Conservation (phyloP, 352 stramenopile genomes). For the Phytophthora citrophthora region DNA sequence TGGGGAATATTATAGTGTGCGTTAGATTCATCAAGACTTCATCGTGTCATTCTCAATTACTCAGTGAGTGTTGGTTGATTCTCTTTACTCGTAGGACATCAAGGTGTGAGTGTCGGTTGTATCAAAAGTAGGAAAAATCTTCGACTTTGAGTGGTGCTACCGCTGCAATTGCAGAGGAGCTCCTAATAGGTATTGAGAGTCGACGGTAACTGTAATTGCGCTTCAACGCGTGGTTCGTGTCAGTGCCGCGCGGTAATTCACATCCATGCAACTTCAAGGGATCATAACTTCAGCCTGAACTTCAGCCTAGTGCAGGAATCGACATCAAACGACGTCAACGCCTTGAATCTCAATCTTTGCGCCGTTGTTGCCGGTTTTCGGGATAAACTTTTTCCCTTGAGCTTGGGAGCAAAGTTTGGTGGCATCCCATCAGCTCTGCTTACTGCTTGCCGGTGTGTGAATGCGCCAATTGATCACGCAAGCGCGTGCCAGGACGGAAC, state of each 20-base stretch:
- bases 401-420: neutral
- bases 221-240: constrained; percentile 2
- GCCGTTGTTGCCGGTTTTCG: neutral
- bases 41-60: no score
- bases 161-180: neutral
- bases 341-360: neutral
- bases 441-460: constrained; percentile 10
- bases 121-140: neutral
- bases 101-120: neutral
- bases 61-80: neutral
- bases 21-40: constrained; percentile 8
- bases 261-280: constrained; percentile 4
- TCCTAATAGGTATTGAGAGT: neutral
- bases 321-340: neutral
- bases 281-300: neutral
- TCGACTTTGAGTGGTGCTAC: neutral
- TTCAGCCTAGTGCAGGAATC: constrained; percentile 12
- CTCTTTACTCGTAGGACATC: no score
- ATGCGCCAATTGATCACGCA: neutral
- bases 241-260: constrained; percentile 1
- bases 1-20: constrained; percentile 18
- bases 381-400: neutral
- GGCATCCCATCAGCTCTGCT: constrained; percentile 15
- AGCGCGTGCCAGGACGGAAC: constrained; percentile 14
- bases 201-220: neutral